Base-by-base conservation (phyloP, 108 stramenopile genomes). In the Fragilaria radians region DNA sequence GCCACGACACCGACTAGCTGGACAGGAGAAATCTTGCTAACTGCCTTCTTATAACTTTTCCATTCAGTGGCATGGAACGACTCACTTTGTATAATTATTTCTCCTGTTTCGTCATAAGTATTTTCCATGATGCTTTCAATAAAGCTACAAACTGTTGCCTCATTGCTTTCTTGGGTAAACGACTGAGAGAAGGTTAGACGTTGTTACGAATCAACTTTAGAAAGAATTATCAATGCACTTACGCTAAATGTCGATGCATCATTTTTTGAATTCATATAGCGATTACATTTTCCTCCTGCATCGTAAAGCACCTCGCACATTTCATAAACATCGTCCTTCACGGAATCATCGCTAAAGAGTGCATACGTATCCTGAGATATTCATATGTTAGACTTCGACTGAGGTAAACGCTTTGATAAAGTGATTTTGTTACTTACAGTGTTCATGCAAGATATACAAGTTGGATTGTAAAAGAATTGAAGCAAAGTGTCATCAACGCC, bases 31-130 rank as follows among this genome's bases (percentile, higher is more conserved):
- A 58, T 36, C 32, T 55, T 54, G 2, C 31, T n/a, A 0, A 50
- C 57, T 4, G 28, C 32, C 21, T 21, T 46, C 19, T 36, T 19
- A 36, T 45, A 28, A 30, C 1, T 34, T 22, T 31, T 27, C 23
- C 54, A 62, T 46, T 53, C 54, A 23, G n/a, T 26, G 30, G 48
- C 5, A 9, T 51, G 31, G 21, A 32, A 51, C 27, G 17, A 1
- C 18, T 47, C 46, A 1, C 25, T 29, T 28, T 24, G 17, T 26
- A 79, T 23, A 30, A 66, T 55, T 32, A 89, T 75, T 23, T 81
- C 72, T 3, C 91, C 91, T 51, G 69, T 64, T 54, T 87, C 88
- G 61, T 93, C 73, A 61, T 89, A 93, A 25, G 70, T 75, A 27
- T 86, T 83, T 34, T 68, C 71, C 23, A 85, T 63, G 18, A 93